Evolutionary conservation across 345 rosid genomes (phyloP).

Genomic region (Eutrema yunnanense): DNA sequence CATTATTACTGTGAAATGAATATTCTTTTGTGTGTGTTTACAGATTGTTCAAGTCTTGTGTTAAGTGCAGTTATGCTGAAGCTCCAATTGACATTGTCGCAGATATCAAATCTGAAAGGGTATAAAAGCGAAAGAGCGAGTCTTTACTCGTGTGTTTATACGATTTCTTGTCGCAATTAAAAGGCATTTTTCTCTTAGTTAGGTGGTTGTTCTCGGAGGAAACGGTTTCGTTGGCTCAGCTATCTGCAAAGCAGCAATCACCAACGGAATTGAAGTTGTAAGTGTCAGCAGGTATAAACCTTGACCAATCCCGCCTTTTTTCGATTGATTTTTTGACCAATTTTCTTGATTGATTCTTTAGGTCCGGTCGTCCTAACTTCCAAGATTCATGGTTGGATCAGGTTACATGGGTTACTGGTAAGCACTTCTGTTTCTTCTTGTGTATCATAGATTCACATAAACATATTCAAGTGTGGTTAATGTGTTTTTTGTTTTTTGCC

Average conservation of each 20-base stretch:
- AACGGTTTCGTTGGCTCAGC: conserved; percentile 93
- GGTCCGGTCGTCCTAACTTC: conserved; percentile 78
- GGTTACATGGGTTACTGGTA: conserved; percentile 82
- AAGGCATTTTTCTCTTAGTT: conserved; percentile 22
- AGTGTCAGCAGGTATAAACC: conserved; percentile 75
- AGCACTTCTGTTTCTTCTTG: conserved; percentile 1
- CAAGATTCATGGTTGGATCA: conserved; percentile 84
- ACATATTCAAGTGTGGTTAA: neutral
- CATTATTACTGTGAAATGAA: neutral
- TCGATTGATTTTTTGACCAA: neutral
- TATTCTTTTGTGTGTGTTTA: neutral
- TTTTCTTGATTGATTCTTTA: conserved; percentile 25
- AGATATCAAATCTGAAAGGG: conserved; percentile 69
- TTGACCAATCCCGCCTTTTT: neutral
- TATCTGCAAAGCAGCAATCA: conserved; percentile 85
- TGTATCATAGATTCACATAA: neutral
- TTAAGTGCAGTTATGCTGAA: conserved; percentile 60
- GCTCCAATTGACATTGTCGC: conserved; percentile 77
- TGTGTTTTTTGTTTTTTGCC: neutral
- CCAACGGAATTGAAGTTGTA: conserved; percentile 72
- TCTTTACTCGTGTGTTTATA: neutral
- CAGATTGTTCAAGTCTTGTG: conserved; percentile 50
- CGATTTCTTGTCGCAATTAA: neutral
- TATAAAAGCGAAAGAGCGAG: conserved; percentile 16
- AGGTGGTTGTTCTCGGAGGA: conserved; percentile 93